phyloP scores from a whole-genome alignment of 306 rosid genomes.

The Hylodesmum podocarpum region DNA sequence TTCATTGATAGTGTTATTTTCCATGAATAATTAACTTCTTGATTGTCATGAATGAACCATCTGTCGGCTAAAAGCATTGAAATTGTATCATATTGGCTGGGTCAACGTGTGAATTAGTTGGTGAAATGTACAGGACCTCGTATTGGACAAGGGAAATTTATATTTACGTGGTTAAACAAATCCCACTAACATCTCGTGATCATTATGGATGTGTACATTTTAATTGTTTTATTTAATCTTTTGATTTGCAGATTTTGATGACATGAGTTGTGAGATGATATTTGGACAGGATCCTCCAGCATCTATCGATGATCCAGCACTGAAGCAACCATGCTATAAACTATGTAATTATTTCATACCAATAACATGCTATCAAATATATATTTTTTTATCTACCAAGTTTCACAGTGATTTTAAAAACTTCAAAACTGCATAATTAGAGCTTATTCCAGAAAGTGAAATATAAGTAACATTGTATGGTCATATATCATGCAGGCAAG shows the following conservation, averaged over 20 bases:
- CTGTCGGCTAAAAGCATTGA: constrained; percentile 7
- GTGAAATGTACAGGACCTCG: constrained; percentile 7
- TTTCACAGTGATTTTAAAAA: background rate
- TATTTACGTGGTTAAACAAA: background rate
- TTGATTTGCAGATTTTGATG: constrained; percentile 82
- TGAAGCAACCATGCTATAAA: constrained; percentile 89
- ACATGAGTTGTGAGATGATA: constrained; percentile 96
- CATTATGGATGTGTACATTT: constrained; percentile 13
- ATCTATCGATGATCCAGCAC: constrained; percentile 72
- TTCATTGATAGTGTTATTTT: constrained; percentile 22
- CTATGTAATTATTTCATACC: constrained; percentile 53
- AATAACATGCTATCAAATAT: too few species aligned
- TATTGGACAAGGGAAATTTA: constrained; percentile 12
- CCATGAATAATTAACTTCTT: background rate
- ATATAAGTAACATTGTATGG: constrained; percentile 8
- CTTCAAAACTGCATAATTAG: background rate
- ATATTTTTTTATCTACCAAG: background rate
- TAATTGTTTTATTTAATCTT: constrained; percentile 18
- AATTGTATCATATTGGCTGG: constrained; percentile 19
- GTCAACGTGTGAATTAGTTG: constrained; percentile 8
- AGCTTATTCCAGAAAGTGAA: background rate
- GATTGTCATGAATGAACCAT: constrained; percentile 33
- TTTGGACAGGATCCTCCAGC: constrained; percentile 88
- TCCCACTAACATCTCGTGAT: background rate
- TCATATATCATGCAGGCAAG: constrained; percentile 67